Conservation (phyloP, 179 eudicot species). For the Silene noctiflora region DNA sequence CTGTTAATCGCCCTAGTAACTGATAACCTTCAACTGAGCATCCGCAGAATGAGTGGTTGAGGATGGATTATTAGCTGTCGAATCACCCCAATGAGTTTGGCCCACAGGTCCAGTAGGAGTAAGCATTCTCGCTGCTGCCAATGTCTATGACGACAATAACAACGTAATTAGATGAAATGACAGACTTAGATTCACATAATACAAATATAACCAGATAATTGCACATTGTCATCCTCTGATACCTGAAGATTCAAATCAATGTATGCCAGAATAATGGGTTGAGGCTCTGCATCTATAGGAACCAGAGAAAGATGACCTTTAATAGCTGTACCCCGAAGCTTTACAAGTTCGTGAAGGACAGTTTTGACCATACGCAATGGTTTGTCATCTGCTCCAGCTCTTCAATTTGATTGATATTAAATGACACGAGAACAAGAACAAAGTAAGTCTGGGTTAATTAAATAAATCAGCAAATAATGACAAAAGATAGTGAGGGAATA, state of each 20-base stretch:
- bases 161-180: not conserved
- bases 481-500: not conserved
- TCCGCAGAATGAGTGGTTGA: conserved; percentile 80
- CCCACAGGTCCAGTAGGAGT: conserved; percentile 89
- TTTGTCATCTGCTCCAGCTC: conserved; percentile 99
- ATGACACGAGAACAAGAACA: not conserved
- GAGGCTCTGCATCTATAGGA: conserved; percentile 95
- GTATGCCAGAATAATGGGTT: conserved; percentile 94
- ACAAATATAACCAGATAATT: not conserved
- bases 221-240: conserved; percentile 8
- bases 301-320: conserved; percentile 97
- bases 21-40: conserved; percentile 71
- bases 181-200: not conserved
- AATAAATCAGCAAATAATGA: not conserved
- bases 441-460: not conserved
- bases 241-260: conserved; percentile 99
- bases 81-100: conserved; percentile 91
- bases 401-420: conserved; percentile 18
- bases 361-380: conserved; percentile 99
- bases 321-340: conserved; percentile 96
- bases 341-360: conserved; percentile 95
- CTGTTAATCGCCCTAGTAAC: too few relatives aligned
- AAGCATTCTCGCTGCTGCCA: conserved; percentile 97
- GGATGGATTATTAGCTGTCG: conserved; percentile 70
- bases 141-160: conserved; percentile 47